These are phyloP conservation scores for Colletotrichum magnum DNA, from an alignment of 2,329 filamentous ascomycete genomes.

Conservation along the genomic window DNA sequence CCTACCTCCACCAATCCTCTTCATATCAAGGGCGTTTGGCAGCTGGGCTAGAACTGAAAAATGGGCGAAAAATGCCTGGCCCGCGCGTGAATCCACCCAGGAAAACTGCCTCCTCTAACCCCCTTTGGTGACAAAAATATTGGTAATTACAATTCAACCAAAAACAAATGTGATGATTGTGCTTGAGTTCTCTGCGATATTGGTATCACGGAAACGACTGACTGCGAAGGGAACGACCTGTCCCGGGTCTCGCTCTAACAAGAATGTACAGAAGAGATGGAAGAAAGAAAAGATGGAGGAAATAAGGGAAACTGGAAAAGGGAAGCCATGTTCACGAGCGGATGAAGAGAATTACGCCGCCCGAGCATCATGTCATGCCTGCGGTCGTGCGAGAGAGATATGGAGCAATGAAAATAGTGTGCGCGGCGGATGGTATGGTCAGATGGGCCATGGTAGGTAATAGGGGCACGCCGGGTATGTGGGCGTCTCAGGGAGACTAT, in stretches of 20 bases:
- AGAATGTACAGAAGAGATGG: conserved; percentile 42
- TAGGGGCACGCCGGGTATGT: conserved; percentile 26
- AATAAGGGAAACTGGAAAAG: conserved; percentile 7
- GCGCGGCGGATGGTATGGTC: conserved; percentile 16
- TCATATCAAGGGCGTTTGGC: background rate
- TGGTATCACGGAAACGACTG: conserved; percentile 43
- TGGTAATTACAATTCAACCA: conserved; percentile 40
- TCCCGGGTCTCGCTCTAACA: conserved; percentile 42
- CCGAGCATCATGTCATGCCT: conserved; percentile 26
- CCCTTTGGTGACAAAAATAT: conserved; percentile 29
- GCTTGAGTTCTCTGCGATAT: conserved; percentile 38
- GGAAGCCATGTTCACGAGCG: conserved; percentile 38
- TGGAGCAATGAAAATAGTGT: conserved; percentile 24
- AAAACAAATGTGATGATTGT: conserved; percentile 22
- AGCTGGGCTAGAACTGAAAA: background rate
- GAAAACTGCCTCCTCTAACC: conserved; percentile 14
- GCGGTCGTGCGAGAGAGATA: conserved; percentile 25
- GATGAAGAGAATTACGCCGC: conserved; percentile 38
- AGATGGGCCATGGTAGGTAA: conserved; percentile 18
- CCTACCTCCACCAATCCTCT: background rate
- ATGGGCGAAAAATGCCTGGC: background rate
- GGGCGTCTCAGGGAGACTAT: conserved; percentile 27
- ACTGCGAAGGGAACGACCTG: conserved; percentile 43
- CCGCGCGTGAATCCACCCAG: conserved; percentile 4
- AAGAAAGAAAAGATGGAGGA: conserved; percentile 4